These are phyloP conservation scores for Candida piceae DNA, from an alignment of 805 yeast species.

Conservation along the genomic window DNA sequence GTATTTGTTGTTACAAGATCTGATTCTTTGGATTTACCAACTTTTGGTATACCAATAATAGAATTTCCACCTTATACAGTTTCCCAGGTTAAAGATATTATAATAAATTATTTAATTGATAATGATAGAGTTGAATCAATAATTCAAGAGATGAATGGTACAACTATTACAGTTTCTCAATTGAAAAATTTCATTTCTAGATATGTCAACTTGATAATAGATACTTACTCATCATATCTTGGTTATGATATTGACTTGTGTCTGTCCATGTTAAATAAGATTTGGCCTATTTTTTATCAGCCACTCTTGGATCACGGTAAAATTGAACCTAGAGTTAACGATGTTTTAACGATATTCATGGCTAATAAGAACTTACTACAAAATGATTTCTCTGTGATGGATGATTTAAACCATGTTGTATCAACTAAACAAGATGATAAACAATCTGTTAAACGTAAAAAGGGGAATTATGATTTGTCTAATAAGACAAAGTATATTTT, in stretches of 20 bases:
- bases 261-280: constrained; percentile 22
- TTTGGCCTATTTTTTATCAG: constrained; percentile 29
- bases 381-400: constrained; percentile 21
- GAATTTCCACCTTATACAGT: constrained; percentile 35
- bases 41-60: constrained; percentile 37
- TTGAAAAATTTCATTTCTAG: constrained; percentile 24
- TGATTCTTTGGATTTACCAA: constrained; percentile 33
- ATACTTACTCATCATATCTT: constrained; percentile 39
- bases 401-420: constrained; percentile 13
- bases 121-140: constrained; percentile 11
- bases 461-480: constrained; percentile 43
- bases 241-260: constrained; percentile 40
- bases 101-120: constrained; percentile 19
- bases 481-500: constrained; percentile 62
- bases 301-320: constrained; percentile 19
- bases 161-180: constrained; percentile 8
- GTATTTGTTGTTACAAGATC: constrained; percentile 38
- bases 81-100: constrained; percentile 33
- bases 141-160: background rate
- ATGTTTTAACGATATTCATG: constrained; percentile 25
- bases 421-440: background rate
- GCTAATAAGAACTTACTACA: constrained; percentile 21
- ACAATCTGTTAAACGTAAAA: constrained; percentile 6
- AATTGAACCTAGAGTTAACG: constrained; percentile 20
- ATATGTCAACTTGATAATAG: constrained; percentile 40